These are phyloP conservation scores for Fusarium xylarioides DNA, from an alignment of 2,329 filamentous ascomycete genomes.

Conservation along the genomic window DNA sequence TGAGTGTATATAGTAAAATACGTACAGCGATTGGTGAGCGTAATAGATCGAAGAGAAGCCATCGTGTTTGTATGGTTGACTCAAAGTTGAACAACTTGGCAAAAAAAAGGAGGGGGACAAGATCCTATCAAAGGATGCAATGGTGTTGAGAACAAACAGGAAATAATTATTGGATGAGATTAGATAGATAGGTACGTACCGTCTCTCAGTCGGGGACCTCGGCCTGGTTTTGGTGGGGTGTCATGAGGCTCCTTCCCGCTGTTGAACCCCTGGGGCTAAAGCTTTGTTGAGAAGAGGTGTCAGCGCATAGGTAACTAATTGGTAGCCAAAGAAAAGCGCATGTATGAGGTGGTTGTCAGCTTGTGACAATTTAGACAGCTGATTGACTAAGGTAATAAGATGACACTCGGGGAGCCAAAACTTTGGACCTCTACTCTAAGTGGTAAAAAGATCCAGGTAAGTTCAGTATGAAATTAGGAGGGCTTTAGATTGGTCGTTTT, in stretches of 20 bases:
- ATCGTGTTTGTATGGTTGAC: constrained; percentile 33
- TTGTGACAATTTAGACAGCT: neutral
- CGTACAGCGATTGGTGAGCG: constrained; percentile 55
- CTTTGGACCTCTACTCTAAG: neutral
- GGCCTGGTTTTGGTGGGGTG: constrained; percentile 14
- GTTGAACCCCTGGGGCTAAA: constrained; percentile 3
- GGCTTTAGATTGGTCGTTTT: neutral
- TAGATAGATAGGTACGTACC: constrained; percentile 24
- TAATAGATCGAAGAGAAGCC: constrained; percentile 50
- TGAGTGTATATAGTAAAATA: neutral
- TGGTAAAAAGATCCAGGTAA: neutral
- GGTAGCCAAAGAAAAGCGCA: neutral
- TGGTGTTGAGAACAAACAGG: constrained; percentile 27
- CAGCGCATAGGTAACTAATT: neutral
- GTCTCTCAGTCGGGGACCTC: constrained; percentile 10
- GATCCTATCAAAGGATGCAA: constrained; percentile 1
- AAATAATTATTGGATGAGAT: constrained; percentile 19
- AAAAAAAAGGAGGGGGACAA: neutral
- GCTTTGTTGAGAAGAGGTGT: neutral
- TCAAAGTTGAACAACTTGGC: constrained; percentile 3
- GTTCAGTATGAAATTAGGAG: neutral
- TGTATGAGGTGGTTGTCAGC: neutral
- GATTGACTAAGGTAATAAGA: neutral
- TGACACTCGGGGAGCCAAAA: neutral
- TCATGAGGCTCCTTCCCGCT: neutral